Evolutionary conservation across 129 eudicot genomes (phyloP).

Genomic region (Scalesia atractyloides): DNA sequence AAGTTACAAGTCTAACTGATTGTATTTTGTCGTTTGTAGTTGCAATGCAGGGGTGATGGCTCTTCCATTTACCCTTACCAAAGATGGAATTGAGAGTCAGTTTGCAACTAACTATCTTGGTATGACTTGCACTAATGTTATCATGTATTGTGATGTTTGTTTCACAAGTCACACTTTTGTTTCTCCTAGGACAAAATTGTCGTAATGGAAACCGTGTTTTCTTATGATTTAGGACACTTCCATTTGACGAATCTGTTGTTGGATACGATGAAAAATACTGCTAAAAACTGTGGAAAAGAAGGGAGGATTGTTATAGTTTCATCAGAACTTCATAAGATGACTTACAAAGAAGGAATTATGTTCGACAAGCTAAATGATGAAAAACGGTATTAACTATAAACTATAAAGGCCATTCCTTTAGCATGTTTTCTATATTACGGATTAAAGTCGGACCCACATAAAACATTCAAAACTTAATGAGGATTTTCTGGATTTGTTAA

Average conservation of each 20-base stretch:
- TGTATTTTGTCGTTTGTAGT: neutral
- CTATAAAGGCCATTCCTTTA: too few relatives aligned
- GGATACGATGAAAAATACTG: constrained; percentile 63
- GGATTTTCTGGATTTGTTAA: too few relatives aligned
- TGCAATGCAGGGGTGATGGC: too few relatives aligned
- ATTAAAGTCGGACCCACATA: too few relatives aligned
- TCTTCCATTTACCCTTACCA: too few relatives aligned
- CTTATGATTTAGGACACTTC: too few relatives aligned
- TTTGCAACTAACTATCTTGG: constrained; percentile 94
- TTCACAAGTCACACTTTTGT: neutral
- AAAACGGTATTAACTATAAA: too few relatives aligned
- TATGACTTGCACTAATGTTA: constrained; percentile 18
- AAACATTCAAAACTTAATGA: too few relatives aligned
- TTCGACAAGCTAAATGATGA: too few relatives aligned
- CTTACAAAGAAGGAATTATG: constrained; percentile 20
- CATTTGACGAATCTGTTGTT: too few relatives aligned
- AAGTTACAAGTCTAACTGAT: neutral
- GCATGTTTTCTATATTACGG: too few relatives aligned
- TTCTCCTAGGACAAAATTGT: neutral
- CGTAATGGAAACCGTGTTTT: neutral
- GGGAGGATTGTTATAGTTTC: constrained; percentile 84
- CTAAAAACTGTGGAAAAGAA: constrained; percentile 56
- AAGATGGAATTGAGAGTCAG: constrained; percentile 63
- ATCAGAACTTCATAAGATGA: constrained; percentile 50
- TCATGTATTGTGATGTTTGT: neutral